Evolutionary conservation across 75 land plant species (phyloP).

Genomic region (Pinus taeda): DNA sequence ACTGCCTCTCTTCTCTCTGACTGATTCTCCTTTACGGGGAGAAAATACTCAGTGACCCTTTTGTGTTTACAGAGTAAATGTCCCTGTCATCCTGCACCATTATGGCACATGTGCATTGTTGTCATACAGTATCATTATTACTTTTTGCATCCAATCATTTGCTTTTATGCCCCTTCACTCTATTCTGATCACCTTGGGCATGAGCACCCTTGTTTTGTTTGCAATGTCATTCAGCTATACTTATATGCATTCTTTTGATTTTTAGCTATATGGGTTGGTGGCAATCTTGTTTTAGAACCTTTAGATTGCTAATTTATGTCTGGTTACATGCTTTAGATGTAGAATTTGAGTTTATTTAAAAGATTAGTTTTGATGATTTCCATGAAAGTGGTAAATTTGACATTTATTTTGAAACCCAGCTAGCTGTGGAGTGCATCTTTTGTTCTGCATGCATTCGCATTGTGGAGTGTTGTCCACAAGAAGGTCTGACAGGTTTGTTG

Average conservation of each 20-base stretch:
- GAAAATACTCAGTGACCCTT: no score
- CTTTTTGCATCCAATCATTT: no score
- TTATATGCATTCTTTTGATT: background rate
- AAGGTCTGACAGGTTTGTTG: constrained; percentile 89
- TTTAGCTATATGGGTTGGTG: background rate
- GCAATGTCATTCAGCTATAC: background rate
- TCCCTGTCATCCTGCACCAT: no score
- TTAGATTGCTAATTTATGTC: background rate
- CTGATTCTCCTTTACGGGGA: no score
- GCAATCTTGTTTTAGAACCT: background rate
- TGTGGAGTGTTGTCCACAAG: constrained; percentile 98
- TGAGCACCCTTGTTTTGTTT: no score
- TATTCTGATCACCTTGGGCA: no score
- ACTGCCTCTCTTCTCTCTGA: no score
- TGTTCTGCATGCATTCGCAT: constrained; percentile 98
- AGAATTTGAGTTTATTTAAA: no score
- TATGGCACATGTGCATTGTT: no score
- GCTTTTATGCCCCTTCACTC: no score
- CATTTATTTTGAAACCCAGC: constrained; percentile 37
- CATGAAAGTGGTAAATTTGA: background rate
- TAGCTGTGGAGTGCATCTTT: constrained; percentile 98
- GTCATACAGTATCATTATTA: no score
- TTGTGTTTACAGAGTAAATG: no score
- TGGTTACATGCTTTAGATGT: background rate
- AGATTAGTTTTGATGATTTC: background rate